Percentiles rank a stretch among this genome's conserved stretches.
Conservation (phyloP, 2,329 filamentous ascomycete species). For the Aureobasidium musti region DNA sequence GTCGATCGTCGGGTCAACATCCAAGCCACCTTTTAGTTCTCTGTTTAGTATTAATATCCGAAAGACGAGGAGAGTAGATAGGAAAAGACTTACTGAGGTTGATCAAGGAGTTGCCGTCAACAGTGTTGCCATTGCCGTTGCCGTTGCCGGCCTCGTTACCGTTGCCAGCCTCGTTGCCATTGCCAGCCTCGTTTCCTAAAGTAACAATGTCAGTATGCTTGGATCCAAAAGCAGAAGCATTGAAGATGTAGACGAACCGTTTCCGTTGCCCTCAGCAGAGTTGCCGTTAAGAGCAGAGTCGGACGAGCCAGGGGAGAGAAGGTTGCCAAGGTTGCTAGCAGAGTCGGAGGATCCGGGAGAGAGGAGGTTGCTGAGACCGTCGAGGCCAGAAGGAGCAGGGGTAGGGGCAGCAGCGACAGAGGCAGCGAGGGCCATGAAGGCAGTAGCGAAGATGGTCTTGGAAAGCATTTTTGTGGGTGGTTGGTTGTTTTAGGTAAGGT, state of each 20-base stretch:
- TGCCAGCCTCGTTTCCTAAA: slow-evolving; percentile 5
- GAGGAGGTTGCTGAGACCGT: neutral
- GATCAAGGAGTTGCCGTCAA: slow-evolving; percentile 19
- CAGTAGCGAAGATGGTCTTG: slow-evolving; percentile 25
- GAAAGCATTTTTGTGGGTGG: slow-evolving; percentile 16
- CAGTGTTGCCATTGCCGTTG: slow-evolving; percentile 20
- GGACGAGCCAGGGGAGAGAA: slow-evolving; percentile 5
- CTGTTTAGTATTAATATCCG: slow-evolving; percentile 25
- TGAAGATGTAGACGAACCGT: neutral
- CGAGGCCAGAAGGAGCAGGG: neutral
- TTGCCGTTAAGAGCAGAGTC: slow-evolving; percentile 11
- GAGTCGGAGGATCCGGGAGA: slow-evolving; percentile 3
- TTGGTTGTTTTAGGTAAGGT: neutral
- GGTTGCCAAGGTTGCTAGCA: neutral
- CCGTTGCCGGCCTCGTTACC: neutral
- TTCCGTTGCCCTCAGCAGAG: slow-evolving; percentile 6
- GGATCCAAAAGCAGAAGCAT: no score
- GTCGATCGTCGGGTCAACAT: slow-evolving; percentile 13
- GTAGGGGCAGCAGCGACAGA: slow-evolving; percentile 13
- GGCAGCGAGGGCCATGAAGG: slow-evolving; percentile 9
- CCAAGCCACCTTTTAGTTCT: slow-evolving; percentile 22
- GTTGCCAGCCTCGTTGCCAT: slow-evolving; percentile 11
- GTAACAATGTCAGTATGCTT: neutral
- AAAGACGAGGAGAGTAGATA: no score
- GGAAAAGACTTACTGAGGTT: slow-evolving; percentile 2